Percentiles rank a stretch among this genome's conserved stretches.
Evolutionary conservation across 768 basidiomycete species (phyloP).

Genomic region (Panaeolus papilionaceus): DNA sequence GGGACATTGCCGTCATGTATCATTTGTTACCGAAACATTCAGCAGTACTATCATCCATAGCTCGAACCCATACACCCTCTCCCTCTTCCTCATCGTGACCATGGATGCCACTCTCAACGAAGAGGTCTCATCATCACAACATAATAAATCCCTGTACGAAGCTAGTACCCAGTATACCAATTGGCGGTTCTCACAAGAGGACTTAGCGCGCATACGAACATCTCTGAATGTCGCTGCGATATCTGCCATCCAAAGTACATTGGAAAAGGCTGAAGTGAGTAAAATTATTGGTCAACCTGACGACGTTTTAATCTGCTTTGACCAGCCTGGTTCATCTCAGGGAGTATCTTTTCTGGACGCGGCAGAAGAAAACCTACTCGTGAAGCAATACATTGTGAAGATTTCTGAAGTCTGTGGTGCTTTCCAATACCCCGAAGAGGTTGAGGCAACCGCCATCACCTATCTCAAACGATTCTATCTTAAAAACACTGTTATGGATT

Average conservation of each 20-base stretch:
- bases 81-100: not conserved
- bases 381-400: constrained; percentile 88
- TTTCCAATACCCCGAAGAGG: constrained; percentile 90
- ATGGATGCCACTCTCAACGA: not conserved
- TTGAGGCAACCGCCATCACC: constrained; percentile 89
- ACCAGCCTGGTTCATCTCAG: constrained; percentile 74
- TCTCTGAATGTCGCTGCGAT: constrained; percentile 81
- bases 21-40: not conserved
- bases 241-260: constrained; percentile 73
- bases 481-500: constrained; percentile 98
- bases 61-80: not conserved
- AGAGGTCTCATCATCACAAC: constrained; percentile 14
- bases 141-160: constrained; percentile 66
- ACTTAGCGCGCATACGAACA: constrained; percentile 63
- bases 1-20: not conserved
- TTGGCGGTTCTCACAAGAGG: constrained; percentile 86
- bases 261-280: constrained; percentile 80
- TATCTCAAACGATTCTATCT: constrained; percentile 98
- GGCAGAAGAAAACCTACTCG: constrained; percentile 86
- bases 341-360: constrained; percentile 77
- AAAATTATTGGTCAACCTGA: constrained; percentile 16
- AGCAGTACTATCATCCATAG: not conserved
- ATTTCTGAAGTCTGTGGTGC: constrained; percentile 84
- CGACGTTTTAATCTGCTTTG: constrained; percentile 25
- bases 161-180: constrained; percentile 82